These are phyloP conservation scores for Dioszegia aurantiaca DNA, from an alignment of 768 basidiomycete species.

Conservation along the genomic window DNA sequence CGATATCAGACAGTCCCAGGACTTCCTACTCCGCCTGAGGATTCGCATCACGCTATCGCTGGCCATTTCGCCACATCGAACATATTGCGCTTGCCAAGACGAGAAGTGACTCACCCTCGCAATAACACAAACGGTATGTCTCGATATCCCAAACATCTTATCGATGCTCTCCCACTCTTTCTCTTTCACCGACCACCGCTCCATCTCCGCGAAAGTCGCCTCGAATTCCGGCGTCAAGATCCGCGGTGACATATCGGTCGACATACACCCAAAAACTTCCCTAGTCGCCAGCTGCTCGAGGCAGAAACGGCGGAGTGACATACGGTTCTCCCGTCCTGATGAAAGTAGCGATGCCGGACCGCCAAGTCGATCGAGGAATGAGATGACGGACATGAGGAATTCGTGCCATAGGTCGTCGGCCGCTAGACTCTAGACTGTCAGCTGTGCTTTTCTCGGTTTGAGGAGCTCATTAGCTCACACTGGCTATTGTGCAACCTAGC, in stretches of 20 bases:
- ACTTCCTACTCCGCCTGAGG: too few species aligned
- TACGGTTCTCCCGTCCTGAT: slow-evolving; percentile 19
- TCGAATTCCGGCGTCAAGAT: slow-evolving; percentile 34
- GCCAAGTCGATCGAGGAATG: slow-evolving; percentile 33
- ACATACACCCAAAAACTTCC: slow-evolving; percentile 45
- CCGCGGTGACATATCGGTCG: slow-evolving; percentile 32
- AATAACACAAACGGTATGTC: slow-evolving; percentile 39
- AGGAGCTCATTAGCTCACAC: slow-evolving; percentile 26
- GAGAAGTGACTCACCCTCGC: slow-evolving; percentile 34
- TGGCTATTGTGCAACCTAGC: slow-evolving; percentile 38
- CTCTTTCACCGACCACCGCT: slow-evolving; percentile 29
- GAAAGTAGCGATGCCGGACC: slow-evolving; percentile 31
- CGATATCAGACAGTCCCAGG: too few species aligned
- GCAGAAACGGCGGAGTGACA: slow-evolving; percentile 37
- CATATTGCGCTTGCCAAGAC: too few species aligned
- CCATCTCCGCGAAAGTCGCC: slow-evolving; percentile 40
- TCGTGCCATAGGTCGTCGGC: slow-evolving; percentile 45
- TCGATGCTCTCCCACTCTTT: slow-evolving; percentile 45
- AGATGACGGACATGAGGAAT: slow-evolving; percentile 29
- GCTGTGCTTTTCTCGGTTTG: too few species aligned
- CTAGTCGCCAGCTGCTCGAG: slow-evolving; percentile 43
- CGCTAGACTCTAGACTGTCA: slow-evolving; percentile 29
- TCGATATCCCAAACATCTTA: slow-evolving; percentile 44
- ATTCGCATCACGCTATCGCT: too few species aligned
- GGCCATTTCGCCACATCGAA: too few species aligned